Base-by-base conservation (phyloP, 1,284 basidiomycete genomes). In the Apiotrichum gamsii region DNA sequence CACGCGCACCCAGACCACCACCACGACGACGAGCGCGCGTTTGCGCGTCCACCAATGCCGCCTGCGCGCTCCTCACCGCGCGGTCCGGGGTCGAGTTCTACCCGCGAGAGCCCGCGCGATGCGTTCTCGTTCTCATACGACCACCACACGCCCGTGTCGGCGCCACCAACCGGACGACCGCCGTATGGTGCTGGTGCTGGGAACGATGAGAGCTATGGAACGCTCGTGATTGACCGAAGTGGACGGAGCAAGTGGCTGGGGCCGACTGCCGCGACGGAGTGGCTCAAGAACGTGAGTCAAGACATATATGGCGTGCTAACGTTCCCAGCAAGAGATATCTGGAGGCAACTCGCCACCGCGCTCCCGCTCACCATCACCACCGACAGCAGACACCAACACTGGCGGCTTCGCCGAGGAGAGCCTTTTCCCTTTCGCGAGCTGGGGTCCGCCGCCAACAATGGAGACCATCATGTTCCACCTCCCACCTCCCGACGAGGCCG, bases 191-290 rank as follows among this genome's bases (percentile, higher is more conserved):
- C 25, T 11, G 25, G 8, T 6, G 8, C 18, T 21, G 9, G 5
- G 11, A 16, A 39, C 24, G 20, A 59, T n/a, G 56, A 57, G 33
- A 61, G 58, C 43, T 62, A 61, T 41, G 65, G 65, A 0, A 65
- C 63, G 6, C 50, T 67, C 14, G 62, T 65, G 8, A 49, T 67
- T 2, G 62, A 57, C 16, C 45, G 52, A 10, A 48, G 55, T 10
- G 65, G 65, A 3, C 48, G 62, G 24, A 60, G 59, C 24, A 58
- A 59, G 36, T 67, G 60, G 49, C 44, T 67, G 19, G 65, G 65
- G 2, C 59, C 63, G 2, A 61, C 60, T 8, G 65, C 63, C 0
- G 65, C 59, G 1, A 63, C 59, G 11, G 63, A 67, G 42, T 67
- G 65, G 65, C 29, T 67, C 16, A 63, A 62, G 39, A 59, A 67